phyloP scores from a whole-genome alignment of 129 eudicot species.

The Smallanthus sonchifolius region DNA sequence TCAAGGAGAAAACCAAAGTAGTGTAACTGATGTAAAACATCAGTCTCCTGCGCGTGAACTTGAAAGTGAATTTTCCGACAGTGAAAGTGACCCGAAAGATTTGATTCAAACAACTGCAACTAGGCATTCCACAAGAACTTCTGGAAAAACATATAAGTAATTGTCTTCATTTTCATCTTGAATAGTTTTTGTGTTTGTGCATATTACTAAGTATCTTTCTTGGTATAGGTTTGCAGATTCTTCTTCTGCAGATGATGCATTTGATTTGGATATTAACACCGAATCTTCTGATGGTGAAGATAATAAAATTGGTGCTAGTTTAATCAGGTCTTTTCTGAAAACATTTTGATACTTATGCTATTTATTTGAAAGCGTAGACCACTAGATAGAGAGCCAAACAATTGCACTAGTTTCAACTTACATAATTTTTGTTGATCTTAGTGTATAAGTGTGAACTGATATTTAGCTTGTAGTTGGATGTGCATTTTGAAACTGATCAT shows the following conservation, averaged over 20 bases:
- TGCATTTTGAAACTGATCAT: not conserved
- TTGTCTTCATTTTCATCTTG: slow-evolving; percentile 16
- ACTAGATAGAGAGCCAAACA: slow-evolving; percentile 9
- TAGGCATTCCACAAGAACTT: slow-evolving; percentile 71
- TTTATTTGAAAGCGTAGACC: not conserved
- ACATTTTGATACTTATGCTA: slow-evolving; percentile 22
- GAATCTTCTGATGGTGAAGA: slow-evolving; percentile 54
- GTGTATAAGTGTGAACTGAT: not conserved
- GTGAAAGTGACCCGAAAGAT: slow-evolving; percentile 37
- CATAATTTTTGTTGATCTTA: not conserved
- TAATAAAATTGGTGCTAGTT: slow-evolving; percentile 31
- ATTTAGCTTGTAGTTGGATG: not conserved
- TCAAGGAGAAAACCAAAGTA: slow-evolving; percentile 25
- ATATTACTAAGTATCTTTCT: not conserved
- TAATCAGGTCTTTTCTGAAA: slow-evolving; percentile 16
- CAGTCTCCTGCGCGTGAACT: slow-evolving; percentile 35
- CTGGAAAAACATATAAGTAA: slow-evolving; percentile 65
- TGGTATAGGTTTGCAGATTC: slow-evolving; percentile 64
- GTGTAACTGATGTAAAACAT: slow-evolving; percentile 25
- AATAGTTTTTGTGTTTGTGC: slow-evolving; percentile 12
- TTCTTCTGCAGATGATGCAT: slow-evolving; percentile 75
- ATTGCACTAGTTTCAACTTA: slow-evolving; percentile 3
- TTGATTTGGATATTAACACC: slow-evolving; percentile 31
- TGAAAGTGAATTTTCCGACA: slow-evolving; percentile 44
- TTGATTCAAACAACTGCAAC: slow-evolving; percentile 45